Percentiles rank a stretch among this genome's conserved stretches.
phyloP scores from a whole-genome alignment of 2,329 filamentous ascomycete genomes.

The Ustulina deusta region DNA sequence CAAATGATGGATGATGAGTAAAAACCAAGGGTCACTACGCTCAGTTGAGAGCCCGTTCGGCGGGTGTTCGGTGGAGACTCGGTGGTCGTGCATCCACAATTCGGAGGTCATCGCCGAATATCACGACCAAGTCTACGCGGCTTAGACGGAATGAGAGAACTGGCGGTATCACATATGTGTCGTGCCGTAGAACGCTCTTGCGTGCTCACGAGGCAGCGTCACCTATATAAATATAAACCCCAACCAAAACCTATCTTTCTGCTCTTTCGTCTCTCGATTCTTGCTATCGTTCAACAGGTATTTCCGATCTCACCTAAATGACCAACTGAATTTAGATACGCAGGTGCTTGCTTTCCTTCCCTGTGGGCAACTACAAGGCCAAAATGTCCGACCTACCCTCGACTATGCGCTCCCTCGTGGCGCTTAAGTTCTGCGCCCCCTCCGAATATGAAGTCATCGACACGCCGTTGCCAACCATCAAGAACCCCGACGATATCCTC shows the following conservation, averaged over 20 bases:
- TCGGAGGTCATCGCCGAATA: conserved; percentile 32
- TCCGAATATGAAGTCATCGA: conserved; percentile 55
- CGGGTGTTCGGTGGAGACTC: conserved; percentile 35
- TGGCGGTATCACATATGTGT: background rate
- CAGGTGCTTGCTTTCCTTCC: background rate
- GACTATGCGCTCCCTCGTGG: conserved; percentile 60
- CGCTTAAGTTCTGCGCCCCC: conserved; percentile 55
- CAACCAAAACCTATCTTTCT: background rate
- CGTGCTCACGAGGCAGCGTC: too few relatives aligned
- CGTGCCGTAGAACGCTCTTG: background rate
- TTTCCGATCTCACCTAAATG: background rate
- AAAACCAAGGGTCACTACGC: background rate
- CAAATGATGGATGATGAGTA: background rate
- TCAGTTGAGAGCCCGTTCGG: conserved; percentile 27
- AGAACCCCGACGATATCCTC: conserved; percentile 58
- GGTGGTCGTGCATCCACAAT: conserved; percentile 31
- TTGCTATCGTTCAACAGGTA: background rate
- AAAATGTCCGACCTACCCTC: conserved; percentile 30
- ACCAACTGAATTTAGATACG: background rate
- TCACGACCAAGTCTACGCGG: background rate
- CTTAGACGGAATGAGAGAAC: background rate
- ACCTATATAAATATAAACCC: background rate
- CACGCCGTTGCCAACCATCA: conserved; percentile 59
- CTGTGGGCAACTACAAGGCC: background rate
- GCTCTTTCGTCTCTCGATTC: background rate